A percentile compares a stretch with the other conserved stretches of the same genome.
Conservation (phyloP, 352 stramenopile genomes). For the Thraustochytrium striatum region DNA sequence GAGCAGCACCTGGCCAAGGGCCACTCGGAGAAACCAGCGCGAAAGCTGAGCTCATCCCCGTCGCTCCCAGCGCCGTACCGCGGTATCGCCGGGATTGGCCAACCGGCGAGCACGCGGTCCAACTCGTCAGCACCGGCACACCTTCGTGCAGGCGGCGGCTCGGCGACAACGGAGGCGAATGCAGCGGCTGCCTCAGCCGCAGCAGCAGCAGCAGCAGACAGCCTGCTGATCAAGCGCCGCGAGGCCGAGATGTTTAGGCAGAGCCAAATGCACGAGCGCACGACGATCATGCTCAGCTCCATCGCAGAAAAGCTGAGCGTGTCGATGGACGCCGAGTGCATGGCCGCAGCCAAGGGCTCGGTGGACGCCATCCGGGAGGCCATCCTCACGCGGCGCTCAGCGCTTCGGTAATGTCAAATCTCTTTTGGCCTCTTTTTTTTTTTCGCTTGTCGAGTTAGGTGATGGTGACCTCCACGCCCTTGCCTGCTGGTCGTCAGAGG, state of each 20-base stretch:
- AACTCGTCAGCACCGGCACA: no score
- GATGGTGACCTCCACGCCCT: background rate
- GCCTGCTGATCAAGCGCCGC: no score
- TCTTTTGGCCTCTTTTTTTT: background rate
- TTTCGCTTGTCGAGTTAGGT: background rate
- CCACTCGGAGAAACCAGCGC: no score
- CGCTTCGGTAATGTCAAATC: background rate
- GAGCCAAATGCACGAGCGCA: slow-evolving; percentile 2
- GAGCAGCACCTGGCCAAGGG: no score
- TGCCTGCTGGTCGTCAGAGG: background rate
- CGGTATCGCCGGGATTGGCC: no score
- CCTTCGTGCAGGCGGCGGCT: no score
- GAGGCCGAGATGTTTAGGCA: slow-evolving; percentile 6
- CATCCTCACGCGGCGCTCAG: background rate
- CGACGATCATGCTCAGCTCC: background rate
- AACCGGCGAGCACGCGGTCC: no score
- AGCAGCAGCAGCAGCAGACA: no score
- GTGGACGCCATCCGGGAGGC: background rate
- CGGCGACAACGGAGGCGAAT: no score
- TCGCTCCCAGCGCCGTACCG: no score
- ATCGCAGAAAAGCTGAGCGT: background rate
- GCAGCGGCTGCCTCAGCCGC: no score
- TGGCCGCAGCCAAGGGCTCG: background rate
- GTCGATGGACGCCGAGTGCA: background rate
- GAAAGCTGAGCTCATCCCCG: no score